Evolutionary conservation across 2,329 filamentous ascomycete genomes (phyloP).

Genomic region (Cladobotryum mycophilum): DNA sequence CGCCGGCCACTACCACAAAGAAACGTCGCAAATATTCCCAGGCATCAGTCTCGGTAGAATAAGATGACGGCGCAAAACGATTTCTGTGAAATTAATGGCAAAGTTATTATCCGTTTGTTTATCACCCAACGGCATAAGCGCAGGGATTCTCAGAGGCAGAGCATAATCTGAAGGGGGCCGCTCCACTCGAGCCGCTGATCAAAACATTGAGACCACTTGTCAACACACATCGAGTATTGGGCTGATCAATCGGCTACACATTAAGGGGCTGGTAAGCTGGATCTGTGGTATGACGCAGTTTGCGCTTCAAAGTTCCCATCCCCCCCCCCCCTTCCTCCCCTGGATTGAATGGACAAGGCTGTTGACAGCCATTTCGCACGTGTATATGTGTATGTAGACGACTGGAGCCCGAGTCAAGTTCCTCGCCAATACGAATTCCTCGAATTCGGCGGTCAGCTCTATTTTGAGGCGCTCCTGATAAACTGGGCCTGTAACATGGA

Average conservation of each 20-base stretch:
- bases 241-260: background rate
- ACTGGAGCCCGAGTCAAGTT: background rate
- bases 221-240: background rate
- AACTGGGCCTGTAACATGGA: conserved; percentile 3
- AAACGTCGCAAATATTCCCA: no score
- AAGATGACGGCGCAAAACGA: no score
- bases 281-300: conserved; percentile 4
- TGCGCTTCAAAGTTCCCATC: background rate
- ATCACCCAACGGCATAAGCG: no score
- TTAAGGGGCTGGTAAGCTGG: background rate
- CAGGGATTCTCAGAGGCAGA: background rate
- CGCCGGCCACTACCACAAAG: no score
- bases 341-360: background rate
- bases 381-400: background rate
- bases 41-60: no score
- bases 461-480: background rate
- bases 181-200: background rate
- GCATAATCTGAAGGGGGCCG: background rate
- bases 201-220: background rate
- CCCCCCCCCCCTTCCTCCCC: no score
- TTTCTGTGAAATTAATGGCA: no score
- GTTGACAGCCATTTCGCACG: background rate
- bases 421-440: background rate
- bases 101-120: background rate
- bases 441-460: conserved; percentile 2